These are phyloP conservation scores for Talaromyces rugulosus DNA, from an alignment of 2,329 filamentous ascomycete genomes.

Conservation along the genomic window DNA sequence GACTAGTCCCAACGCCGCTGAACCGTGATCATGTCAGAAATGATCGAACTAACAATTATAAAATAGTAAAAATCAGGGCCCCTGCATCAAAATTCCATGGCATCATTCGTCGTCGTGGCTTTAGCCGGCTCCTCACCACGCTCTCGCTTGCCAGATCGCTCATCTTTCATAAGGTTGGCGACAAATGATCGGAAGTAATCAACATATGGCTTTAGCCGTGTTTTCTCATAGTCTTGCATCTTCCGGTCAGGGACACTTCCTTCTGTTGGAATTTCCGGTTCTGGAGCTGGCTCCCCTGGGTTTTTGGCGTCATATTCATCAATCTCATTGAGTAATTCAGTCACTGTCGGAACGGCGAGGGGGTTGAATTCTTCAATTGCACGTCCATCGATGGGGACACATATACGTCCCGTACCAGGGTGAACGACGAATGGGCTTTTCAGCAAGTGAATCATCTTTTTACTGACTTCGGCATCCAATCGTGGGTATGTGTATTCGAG, in stretches of 20 bases:
- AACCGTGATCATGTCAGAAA: neutral
- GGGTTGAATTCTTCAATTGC: slow-evolving; percentile 81
- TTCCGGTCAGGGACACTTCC: slow-evolving; percentile 38
- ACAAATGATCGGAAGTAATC: slow-evolving; percentile 86
- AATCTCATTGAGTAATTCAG: slow-evolving; percentile 75
- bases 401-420: slow-evolving; percentile 87
- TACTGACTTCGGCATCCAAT: slow-evolving; percentile 93
- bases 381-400: slow-evolving; percentile 82
- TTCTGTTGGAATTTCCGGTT: slow-evolving; percentile 39
- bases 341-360: slow-evolving; percentile 81
- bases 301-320: slow-evolving; percentile 64
- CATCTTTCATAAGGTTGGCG: slow-evolving; percentile 70
- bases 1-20: neutral
- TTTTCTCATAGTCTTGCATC: slow-evolving; percentile 92
- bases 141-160: slow-evolving; percentile 50
- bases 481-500: slow-evolving; percentile 97
- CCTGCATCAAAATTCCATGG: slow-evolving; percentile 61
- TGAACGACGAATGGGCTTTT: slow-evolving; percentile 97
- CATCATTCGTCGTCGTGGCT: slow-evolving; percentile 36
- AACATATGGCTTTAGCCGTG: slow-evolving; percentile 85
- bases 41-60: neutral
- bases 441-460: slow-evolving; percentile 96
- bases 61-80: neutral
- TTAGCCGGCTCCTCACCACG: slow-evolving; percentile 42
- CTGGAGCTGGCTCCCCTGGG: slow-evolving; percentile 25